Conservation (phyloP, 345 rosid species). For the Eucalyptus tenuipes region DNA sequence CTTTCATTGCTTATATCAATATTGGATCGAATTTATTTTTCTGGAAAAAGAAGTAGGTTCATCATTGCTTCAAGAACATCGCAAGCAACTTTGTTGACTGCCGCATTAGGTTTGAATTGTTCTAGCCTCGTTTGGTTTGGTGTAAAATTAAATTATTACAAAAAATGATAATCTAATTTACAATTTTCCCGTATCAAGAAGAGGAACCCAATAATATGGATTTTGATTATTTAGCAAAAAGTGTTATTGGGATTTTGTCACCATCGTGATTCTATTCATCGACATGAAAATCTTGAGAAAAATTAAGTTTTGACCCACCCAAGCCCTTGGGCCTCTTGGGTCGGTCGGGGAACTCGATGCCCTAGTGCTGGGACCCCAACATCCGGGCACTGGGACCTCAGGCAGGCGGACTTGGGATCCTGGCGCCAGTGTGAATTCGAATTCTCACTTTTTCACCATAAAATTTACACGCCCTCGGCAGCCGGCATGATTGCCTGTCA, state of each 20-base stretch:
- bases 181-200: neutral
- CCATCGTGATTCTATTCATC: fast-evolving
- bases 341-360: fast-evolving
- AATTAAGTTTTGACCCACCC: neutral
- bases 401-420: fast-evolving
- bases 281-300: neutral
- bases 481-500: neutral
- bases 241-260: fast-evolving
- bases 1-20: neutral
- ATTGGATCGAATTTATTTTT: fast-evolving
- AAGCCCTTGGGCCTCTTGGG: neutral
- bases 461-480: neutral
- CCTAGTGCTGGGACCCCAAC: neutral
- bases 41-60: neutral
- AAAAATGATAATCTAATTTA: neutral
- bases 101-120: neutral
- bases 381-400: fast-evolving
- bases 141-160: neutral
- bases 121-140: fast-evolving
- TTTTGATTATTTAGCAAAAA: neutral
- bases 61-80: neutral
- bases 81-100: fast-evolving
- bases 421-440: neutral
- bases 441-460: neutral
- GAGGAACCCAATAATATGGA: neutral